Evolutionary conservation across 2,329 filamentous ascomycete genomes (phyloP), one percentile per base, ranked within the genome.

Genomic region (Calonectria leucothoes): DNA sequence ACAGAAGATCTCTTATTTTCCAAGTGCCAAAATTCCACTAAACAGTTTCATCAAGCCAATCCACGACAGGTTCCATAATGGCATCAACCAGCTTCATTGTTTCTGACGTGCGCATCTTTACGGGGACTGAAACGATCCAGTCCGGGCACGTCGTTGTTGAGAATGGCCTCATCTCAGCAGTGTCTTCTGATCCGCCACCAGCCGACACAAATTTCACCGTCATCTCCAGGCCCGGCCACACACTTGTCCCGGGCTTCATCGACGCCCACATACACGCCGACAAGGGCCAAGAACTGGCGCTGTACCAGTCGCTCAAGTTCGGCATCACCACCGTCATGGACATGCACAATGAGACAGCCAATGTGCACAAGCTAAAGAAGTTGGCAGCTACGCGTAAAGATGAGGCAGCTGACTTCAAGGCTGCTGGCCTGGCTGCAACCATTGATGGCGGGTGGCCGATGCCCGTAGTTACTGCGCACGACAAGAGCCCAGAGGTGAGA

Each of bases 391-490:
- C 48, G 11, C 71, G 65, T 0, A 75, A 75, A 39, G 45, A 75
- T 66, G 78, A 88, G 77, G 73, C 82, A 12, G 87, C 88, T 8
- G 86, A 88, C 69, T 84, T 89, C 77, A 90, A 89, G 76, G 88
- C 84, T 1, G 85, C 86, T 2, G 86, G 87, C 14, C 83, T 85
- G 74, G 84, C 86, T 0, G 88, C 88, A 6, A 89, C 88, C 0
- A 86, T 90, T 37, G 84, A 88, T 6, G 87, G 86, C 45, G 88
- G 88, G 3, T 90, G 88, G 88, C 88, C 89, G n/a, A 70, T 70
- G 55, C n/a, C 67, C 12, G 67, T 70, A 10, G 57, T 70, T 2
- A 64, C 23, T 29, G 67, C 67, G 39, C 55, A 52, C 17, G 67
- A 70, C 42, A 70, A 70, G 31, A 63, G 52, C 29, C 25, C 0